Conservation (phyloP, 768 basidiomycete species). For the Dacryopinax primogenitus region DNA sequence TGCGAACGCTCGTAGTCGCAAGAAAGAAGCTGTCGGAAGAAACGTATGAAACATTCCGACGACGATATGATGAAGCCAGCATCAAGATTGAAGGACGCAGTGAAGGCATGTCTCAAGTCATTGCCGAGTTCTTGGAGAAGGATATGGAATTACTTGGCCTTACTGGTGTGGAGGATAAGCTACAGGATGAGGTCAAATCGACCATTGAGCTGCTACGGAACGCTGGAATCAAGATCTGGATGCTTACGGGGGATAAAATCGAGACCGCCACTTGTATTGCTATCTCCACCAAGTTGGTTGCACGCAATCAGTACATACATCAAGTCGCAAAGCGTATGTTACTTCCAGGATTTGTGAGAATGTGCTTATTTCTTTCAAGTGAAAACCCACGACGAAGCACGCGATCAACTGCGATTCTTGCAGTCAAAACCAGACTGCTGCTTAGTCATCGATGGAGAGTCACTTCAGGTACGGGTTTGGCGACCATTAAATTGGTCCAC, state of each 20-base stretch:
- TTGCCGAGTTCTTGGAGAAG: constrained; percentile 64
- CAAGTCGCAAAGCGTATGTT: constrained; percentile 80
- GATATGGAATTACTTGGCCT: constrained; percentile 86
- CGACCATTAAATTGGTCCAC: neutral
- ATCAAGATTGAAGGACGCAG: constrained; percentile 65
- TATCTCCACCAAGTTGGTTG: constrained; percentile 90
- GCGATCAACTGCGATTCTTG: constrained; percentile 82
- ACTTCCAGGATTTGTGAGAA: neutral
- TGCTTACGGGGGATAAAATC: constrained; percentile 98
- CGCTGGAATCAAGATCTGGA: constrained; percentile 98
- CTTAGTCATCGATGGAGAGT: constrained; percentile 95
- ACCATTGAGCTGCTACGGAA: constrained; percentile 87
- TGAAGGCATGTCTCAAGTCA: constrained; percentile 64
- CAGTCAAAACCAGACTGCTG: constrained; percentile 94
- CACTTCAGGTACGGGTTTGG: constrained; percentile 53
- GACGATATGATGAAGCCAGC: constrained; percentile 61
- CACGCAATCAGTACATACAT: constrained; percentile 93
- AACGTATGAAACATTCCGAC: constrained; percentile 61
- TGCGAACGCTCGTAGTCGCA: constrained; percentile 87
- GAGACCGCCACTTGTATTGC: constrained; percentile 98
- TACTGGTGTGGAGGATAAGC: constrained; percentile 97
- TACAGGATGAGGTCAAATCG: constrained; percentile 92
- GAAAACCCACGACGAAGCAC: constrained; percentile 65
- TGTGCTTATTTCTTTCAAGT: constrained; percentile 38
- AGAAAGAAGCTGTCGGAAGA: constrained; percentile 60